Evolutionary conservation across 2,329 filamentous ascomycete species (phyloP).

Genomic region (Graphium sp.): DNA sequence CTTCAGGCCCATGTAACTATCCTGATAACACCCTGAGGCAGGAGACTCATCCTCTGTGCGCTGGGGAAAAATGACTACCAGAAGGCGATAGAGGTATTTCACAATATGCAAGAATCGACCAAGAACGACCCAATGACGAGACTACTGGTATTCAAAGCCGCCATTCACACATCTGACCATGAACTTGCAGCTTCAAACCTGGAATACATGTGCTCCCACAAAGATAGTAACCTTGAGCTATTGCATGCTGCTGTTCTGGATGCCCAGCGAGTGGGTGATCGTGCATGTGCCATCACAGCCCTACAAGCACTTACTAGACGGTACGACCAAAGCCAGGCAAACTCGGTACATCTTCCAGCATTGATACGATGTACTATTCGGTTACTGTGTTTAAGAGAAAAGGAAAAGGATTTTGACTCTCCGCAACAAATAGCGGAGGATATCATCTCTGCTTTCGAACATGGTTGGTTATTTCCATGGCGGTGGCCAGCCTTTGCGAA

Average conservation of each 20-base stretch:
- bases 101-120: conserved; percentile 37
- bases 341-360: conserved; percentile 15
- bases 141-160: conserved; percentile 62
- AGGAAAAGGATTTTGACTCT: conserved; percentile 6
- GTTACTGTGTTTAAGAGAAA: conserved; percentile 23
- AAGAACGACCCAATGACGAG: conserved; percentile 47
- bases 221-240: conserved; percentile 34
- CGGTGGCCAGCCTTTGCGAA: no score
- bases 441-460: conserved; percentile 32
- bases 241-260: conserved; percentile 71
- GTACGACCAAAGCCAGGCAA: conserved; percentile 8
- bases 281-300: conserved; percentile 29
- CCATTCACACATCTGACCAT: conserved; percentile 39
- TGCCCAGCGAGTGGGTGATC: conserved; percentile 49
- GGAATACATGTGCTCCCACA: conserved; percentile 34
- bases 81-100: conserved; percentile 35
- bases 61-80: conserved; percentile 38
- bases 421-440: conserved; percentile 20
- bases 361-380: conserved; percentile 33
- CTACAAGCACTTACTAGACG: conserved; percentile 16
- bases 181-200: conserved; percentile 48
- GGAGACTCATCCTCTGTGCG: conserved; percentile 58
- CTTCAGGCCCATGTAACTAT: neutral
- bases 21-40: conserved; percentile 16
- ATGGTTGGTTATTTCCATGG: conserved; percentile 15